These are phyloP conservation scores for Trypanosoma rangeli DNA, from an alignment of 208 protist species.

Conservation along the genomic window DNA sequence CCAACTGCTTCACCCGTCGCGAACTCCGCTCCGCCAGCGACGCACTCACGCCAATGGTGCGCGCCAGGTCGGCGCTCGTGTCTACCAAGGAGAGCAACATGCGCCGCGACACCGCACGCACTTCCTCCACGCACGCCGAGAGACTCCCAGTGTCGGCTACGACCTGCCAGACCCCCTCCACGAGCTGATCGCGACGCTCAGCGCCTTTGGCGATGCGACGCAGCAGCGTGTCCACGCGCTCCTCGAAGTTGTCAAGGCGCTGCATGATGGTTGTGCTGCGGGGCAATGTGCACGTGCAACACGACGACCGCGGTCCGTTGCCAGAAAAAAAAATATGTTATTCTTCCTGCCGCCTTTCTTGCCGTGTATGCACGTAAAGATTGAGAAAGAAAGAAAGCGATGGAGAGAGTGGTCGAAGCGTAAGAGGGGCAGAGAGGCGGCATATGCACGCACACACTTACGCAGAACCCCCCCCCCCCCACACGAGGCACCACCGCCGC, in stretches of 20 bases:
- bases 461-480: too few relatives aligned
- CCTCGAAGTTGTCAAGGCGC: conserved; percentile 44
- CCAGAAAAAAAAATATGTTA: background rate
- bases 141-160: conserved; percentile 32
- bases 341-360: background rate
- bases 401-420: too few relatives aligned
- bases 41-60: conserved; percentile 49
- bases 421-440: too few relatives aligned
- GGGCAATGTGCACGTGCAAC: background rate
- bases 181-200: conserved; percentile 46
- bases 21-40: conserved; percentile 55
- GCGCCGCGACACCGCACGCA: conserved; percentile 42
- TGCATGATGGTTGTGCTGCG: background rate
- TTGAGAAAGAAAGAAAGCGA: background rate
- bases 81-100: conserved; percentile 51
- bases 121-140: conserved; percentile 36
- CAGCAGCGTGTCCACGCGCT: conserved; percentile 51
- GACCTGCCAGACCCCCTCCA: conserved; percentile 34
- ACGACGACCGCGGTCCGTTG: background rate
- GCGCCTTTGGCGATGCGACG: conserved; percentile 47
- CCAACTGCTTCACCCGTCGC: conserved; percentile 40
- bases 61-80: conserved; percentile 42
- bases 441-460: too few relatives aligned
- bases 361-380: background rate
- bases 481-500: too few relatives aligned